phyloP scores from a whole-genome alignment of 2,329 filamentous ascomycete genomes.

The Chalaropsis thielavioides region DNA sequence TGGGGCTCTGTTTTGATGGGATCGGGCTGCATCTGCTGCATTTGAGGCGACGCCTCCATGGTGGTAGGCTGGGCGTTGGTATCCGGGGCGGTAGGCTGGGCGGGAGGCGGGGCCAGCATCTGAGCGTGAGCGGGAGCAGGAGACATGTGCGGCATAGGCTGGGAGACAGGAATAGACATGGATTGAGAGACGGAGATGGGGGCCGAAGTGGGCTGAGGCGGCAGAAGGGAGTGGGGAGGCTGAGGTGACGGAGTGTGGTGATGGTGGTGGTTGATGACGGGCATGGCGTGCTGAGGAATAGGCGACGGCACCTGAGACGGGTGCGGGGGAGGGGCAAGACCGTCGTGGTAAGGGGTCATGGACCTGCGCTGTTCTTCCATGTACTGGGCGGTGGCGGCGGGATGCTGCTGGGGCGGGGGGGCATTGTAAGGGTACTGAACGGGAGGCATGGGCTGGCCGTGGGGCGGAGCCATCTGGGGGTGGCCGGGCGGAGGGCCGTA shows the following conservation, averaged over 20 bases:
- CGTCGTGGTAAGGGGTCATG: slow-evolving; percentile 35
- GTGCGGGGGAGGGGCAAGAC: slow-evolving; percentile 40
- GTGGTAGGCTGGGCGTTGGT: slow-evolving; percentile 16
- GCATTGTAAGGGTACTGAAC: slow-evolving; percentile 21
- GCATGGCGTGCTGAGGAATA: slow-evolving; percentile 24
- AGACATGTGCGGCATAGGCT: slow-evolving; percentile 35
- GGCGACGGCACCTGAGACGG: slow-evolving; percentile 42
- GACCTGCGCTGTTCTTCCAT: slow-evolving; percentile 62
- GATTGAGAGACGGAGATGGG: slow-evolving; percentile 3
- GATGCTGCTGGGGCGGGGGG: slow-evolving; percentile 24
- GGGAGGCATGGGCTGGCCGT: slow-evolving; percentile 17
- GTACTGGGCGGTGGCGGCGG: slow-evolving; percentile 48
- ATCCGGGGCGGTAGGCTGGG: slow-evolving; percentile 31
- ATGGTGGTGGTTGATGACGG: slow-evolving; percentile 24
- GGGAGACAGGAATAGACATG: slow-evolving; percentile 21
- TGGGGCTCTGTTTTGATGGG: slow-evolving; percentile 27
- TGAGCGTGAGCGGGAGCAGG: slow-evolving; percentile 38
- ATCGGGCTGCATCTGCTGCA: slow-evolving; percentile 19
- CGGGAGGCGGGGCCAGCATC: slow-evolving; percentile 24
- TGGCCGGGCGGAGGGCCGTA: slow-evolving; percentile 21
- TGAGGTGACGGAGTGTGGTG: slow-evolving; percentile 46
- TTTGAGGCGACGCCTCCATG: background rate
- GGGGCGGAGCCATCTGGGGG: slow-evolving; percentile 4
- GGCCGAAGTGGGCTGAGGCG: slow-evolving; percentile 23
- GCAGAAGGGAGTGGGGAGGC: slow-evolving; percentile 39